These are phyloP conservation scores for Pelagophyceae sp. DNA, from an alignment of 352 stramenopile species.

Conservation along the genomic window DNA sequence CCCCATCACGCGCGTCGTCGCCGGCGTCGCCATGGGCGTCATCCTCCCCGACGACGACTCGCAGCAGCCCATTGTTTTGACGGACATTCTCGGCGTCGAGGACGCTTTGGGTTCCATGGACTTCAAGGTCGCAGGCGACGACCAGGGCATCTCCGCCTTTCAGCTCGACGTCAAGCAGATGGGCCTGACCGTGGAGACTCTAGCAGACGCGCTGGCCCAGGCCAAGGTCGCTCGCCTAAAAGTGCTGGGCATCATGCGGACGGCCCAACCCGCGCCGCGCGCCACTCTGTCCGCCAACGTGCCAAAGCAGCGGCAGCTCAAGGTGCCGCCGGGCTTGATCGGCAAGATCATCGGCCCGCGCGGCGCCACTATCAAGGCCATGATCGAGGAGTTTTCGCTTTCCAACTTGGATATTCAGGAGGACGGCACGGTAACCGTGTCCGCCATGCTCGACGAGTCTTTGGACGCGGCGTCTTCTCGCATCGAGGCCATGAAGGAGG, in stretches of 20 bases:
- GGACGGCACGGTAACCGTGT: constrained; percentile 46
- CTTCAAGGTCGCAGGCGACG: constrained; percentile 82
- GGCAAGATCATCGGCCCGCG: constrained; percentile 63
- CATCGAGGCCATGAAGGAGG: constrained; percentile 34
- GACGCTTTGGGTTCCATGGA: constrained; percentile 96
- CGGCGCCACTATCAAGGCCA: constrained; percentile 51
- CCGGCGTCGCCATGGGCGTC: constrained; percentile 86
- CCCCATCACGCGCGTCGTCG: constrained; percentile 78
- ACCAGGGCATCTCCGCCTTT: constrained; percentile 78
- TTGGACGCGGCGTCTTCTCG: constrained; percentile 45
- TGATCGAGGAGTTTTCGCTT: constrained; percentile 56
- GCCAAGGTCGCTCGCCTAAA: constrained; percentile 32
- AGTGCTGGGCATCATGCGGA: constrained; percentile 39
- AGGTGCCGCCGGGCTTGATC: constrained; percentile 46
- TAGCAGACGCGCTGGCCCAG: constrained; percentile 43
- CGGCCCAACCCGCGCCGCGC: constrained; percentile 29
- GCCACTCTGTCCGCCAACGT: constrained; percentile 44
- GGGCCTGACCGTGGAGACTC: constrained; percentile 41
- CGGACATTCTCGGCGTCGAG: constrained; percentile 91
- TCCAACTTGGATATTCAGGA: constrained; percentile 45
- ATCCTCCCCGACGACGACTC: constrained; percentile 32
- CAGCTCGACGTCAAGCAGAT: constrained; percentile 87
- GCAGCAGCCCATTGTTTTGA: constrained; percentile 77
- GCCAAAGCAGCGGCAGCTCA: constrained; percentile 45
- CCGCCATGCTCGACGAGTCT: constrained; percentile 41